Conservation (phyloP, 495 filamentous ascomycete genomes). For the Evansstolkia leycettana region DNA sequence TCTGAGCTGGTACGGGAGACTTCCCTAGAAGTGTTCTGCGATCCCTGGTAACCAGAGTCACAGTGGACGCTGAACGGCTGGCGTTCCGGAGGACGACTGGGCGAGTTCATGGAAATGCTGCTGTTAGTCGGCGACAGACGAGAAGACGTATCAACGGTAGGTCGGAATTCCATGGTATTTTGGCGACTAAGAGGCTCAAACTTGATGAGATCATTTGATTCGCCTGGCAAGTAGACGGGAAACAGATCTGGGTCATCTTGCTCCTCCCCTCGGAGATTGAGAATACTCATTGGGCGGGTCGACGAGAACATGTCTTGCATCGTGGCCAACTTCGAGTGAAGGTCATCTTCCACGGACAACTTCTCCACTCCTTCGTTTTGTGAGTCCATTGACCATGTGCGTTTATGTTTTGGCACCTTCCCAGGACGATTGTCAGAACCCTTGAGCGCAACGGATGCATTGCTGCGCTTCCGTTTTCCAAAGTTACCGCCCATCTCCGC, state of each 20-base stretch:
- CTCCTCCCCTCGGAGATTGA: conserved; percentile 74
- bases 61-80: conserved; percentile 5
- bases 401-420: conserved; percentile 79
- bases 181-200: conserved; percentile 41
- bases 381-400: conserved; percentile 94
- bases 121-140: conserved; percentile 53
- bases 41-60: conserved; percentile 14
- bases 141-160: conserved; percentile 38
- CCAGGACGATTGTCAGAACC: conserved; percentile 41
- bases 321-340: conserved; percentile 69
- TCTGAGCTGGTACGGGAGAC: conserved; percentile 10
- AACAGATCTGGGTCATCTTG: conserved; percentile 80
- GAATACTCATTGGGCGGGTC: conserved; percentile 69
- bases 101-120: conserved; percentile 37
- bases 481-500: conserved; percentile 79
- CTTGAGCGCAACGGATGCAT: conserved; percentile 41
- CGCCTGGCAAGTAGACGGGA: conserved; percentile 65
- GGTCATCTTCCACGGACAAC: conserved; percentile 69
- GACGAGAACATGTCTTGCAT: conserved; percentile 96
- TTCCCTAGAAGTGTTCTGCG: conserved; percentile 6
- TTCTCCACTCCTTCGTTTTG: conserved; percentile 55
- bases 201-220: conserved; percentile 47
- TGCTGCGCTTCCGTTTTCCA: conserved; percentile 69
- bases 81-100: conserved; percentile 8
- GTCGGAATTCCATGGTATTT: conserved; percentile 42